Evolutionary conservation across 2,329 filamentous ascomycete genomes (phyloP).

Genomic region (Monosporascus ibericus): DNA sequence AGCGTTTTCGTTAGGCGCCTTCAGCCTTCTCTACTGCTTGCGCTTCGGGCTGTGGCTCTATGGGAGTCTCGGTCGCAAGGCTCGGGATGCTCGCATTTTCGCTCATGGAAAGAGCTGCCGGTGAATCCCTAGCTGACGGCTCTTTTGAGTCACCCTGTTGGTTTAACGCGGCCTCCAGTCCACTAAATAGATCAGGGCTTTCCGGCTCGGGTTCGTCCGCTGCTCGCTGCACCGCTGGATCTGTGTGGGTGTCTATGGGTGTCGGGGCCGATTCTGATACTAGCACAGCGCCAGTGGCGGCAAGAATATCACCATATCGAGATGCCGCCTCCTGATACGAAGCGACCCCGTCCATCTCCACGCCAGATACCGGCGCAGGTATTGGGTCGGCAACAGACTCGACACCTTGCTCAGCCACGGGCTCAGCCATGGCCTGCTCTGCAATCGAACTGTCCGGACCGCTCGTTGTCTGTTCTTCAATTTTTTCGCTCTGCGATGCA

Average conservation of each 20-base stretch:
- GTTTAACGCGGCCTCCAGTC: constrained; percentile 39
- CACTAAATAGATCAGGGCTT: constrained; percentile 38
- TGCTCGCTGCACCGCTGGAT: constrained; percentile 11
- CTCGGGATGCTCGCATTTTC: background rate
- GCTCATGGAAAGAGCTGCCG: constrained; percentile 7
- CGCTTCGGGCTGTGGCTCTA: background rate
- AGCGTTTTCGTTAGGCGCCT: background rate
- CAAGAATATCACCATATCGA: background rate
- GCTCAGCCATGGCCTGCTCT: background rate
- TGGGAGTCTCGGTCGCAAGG: background rate
- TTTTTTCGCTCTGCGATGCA: background rate
- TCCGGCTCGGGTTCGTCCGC: constrained; percentile 27
- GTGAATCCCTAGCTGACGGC: background rate
- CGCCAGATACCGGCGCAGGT: background rate
- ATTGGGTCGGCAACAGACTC: background rate
- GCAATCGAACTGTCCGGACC: background rate
- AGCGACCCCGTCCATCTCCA: background rate
- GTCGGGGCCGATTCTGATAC: constrained; percentile 10
- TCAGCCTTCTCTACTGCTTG: background rate
- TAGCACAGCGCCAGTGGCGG: constrained; percentile 1
- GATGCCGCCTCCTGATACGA: background rate
- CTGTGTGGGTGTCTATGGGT: constrained; percentile 7
- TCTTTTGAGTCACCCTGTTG: constrained; percentile 26
- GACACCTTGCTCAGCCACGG: background rate
- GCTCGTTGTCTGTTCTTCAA: background rate